A percentile compares a stretch with the other conserved stretches of the same genome.
Conservation (phyloP, 2,329 filamentous ascomycete species). For the Diaporthe citrichinensis region DNA sequence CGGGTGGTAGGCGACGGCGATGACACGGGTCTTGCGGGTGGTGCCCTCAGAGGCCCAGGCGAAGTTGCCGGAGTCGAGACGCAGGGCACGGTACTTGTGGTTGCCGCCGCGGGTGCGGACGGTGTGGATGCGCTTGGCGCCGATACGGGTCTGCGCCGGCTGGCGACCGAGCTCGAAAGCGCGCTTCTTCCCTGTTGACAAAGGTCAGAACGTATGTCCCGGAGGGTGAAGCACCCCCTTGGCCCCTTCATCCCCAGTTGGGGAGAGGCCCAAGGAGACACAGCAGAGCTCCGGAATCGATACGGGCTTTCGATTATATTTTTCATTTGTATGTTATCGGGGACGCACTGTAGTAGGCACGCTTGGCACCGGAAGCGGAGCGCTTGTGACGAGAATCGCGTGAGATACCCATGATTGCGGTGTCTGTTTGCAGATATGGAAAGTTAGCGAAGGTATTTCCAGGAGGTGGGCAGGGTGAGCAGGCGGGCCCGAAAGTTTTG, state of each 20-base stretch:
- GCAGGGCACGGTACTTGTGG: conserved; percentile 99
- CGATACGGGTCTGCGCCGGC: conserved; percentile 99
- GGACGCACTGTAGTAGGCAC: conserved; percentile 87
- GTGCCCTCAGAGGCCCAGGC: conserved; percentile 98
- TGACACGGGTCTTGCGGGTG: conserved; percentile 99
- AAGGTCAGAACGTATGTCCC: conserved; percentile 81
- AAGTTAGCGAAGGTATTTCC: conserved; percentile 44
- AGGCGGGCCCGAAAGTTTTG: background rate
- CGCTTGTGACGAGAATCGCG: conserved; percentile 99
- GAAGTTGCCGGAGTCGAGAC: conserved; percentile 99
- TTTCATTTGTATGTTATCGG: conserved; percentile 61
- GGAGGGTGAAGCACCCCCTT: conserved; percentile 24
- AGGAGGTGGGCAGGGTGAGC: background rate
- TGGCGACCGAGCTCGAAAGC: conserved; percentile 99
- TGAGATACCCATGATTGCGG: conserved; percentile 98
- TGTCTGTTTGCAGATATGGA: conserved; percentile 63
- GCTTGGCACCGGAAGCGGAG: conserved; percentile 98
- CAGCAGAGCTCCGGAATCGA: conserved; percentile 54
- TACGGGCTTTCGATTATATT: conserved; percentile 78
- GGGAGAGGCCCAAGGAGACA: too few species aligned
- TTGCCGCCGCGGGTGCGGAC: conserved; percentile 78
- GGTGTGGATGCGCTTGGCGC: conserved; percentile 66
- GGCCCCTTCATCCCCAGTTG: background rate
- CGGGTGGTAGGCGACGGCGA: conserved; percentile 98
- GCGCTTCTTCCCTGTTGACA: conserved; percentile 88